Base-by-base conservation (phyloP, 2,329 filamentous ascomycete species). In the Pezicula neosporulosa region DNA sequence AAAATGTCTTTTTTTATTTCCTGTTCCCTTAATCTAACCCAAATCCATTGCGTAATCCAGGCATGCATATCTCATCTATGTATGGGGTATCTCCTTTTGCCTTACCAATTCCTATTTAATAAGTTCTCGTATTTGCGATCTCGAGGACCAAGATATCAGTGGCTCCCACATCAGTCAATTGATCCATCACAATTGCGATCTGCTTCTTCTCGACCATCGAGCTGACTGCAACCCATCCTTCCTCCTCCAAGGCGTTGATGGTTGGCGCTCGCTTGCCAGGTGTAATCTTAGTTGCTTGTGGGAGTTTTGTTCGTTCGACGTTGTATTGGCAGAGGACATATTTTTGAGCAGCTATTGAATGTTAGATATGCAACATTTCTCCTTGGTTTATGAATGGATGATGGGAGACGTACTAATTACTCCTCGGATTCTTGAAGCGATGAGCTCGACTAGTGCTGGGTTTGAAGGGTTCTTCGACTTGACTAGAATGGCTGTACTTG, bases 261-360 rank as follows among this genome's bases (percentile, higher is more conserved):
- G 93, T 97, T 2, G 94, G 90, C 2, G 94, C 92, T 47, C 94
- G 87, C 75, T 94, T 96, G 56, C 94, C 94, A 0, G 94, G 94
- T 0, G 94, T 97, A 67, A 97, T 89, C 60, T 80, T 80, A 44
- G 80, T 82, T 8, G 89, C 92, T 30, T 76, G 74, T 7, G 77
- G 65, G 51, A 99, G 81, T 49, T 82, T 80, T 44, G 72, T 68
- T 55, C 92, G 84, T 60, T 89, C 81, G 53, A 97, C 83, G 73
- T 99, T 99, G 79, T 97, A 99, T 67, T 95, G 91, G 76, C 94
- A 97, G 28, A 97, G 82, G 27, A 97, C 90, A 67, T 89, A 97
- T 70, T 85, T 87, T 74, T 99, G 90, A 9, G 94, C 94, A 39
- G 90, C 81, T 84, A 56, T 1, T 43, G 12, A 4, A 18, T 42